Percentiles rank a stretch among this genome's conserved stretches.
phyloP scores from a whole-genome alignment of 805 yeast genomes.

The Cyberlindnera americana region DNA sequence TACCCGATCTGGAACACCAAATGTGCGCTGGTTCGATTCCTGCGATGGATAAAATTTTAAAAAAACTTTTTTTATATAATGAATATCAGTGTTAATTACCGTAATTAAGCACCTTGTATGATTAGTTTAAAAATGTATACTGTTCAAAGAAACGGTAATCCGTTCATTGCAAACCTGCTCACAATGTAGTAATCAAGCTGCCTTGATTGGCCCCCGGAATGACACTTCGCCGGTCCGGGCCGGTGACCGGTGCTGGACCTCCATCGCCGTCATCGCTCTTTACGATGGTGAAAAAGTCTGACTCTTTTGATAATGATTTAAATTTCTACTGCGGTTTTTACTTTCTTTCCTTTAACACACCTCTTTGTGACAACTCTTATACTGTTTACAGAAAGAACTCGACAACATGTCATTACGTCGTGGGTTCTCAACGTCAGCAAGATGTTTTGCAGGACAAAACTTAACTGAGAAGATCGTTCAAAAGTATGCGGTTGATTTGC shows the following conservation, averaged over 20 bases:
- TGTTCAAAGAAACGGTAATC: too few species aligned
- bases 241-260: conserved; percentile 7
- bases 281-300: neutral
- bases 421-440: conserved; percentile 22
- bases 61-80: too few species aligned
- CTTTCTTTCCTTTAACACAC: too few species aligned
- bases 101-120: too few species aligned
- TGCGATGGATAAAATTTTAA: too few species aligned
- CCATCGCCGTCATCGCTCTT: conserved; percentile 5
- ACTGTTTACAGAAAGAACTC: too few species aligned
- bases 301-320: too few species aligned
- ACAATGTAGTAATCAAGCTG: conserved; percentile 7
- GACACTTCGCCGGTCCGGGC: conserved; percentile 10
- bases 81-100: too few species aligned
- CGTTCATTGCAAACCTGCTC: too few species aligned
- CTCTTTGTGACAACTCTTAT: too few species aligned
- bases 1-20: neutral
- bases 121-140: too few species aligned
- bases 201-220: conserved; percentile 8
- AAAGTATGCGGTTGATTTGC: conserved; percentile 81
- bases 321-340: too few species aligned
- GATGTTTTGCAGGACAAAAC: conserved; percentile 51
- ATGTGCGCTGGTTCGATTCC: neutral
- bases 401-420: conserved; percentile 14
- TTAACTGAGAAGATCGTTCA: conserved; percentile 95